Base-by-base conservation (phyloP, 2,329 filamentous ascomycete species). In the Phialophora macrospora region DNA sequence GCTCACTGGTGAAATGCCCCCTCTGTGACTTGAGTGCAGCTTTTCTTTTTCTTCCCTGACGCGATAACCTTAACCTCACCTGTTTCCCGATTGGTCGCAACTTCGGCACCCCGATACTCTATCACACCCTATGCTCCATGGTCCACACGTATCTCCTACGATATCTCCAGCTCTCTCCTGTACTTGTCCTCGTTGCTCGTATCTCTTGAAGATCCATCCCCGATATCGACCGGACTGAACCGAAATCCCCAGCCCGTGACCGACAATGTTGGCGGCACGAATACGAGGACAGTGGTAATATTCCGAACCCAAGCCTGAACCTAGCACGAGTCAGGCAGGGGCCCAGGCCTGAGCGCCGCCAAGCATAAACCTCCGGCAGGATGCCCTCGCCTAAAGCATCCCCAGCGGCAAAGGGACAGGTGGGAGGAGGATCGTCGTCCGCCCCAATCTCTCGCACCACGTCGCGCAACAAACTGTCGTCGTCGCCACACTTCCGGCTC, bases 1-100 rank as follows among this genome's bases (percentile, higher is more conserved):
- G 17, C 17, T 32, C 20, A 30, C 28, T 49, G 41, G 41, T 22
- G 7, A 30, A 4, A 6, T 26, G 4, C 6, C 11, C 44, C 17
- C 12, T 44, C 28, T 1, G 9, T 12, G 20, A 54, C 38, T 41
- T 34, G 9, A 8, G 32, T 12, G 24, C 51, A 56, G 46, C 30
- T 57, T 63, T 22, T n/a, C 26, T 44, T 32, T 55, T 26, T 34
- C 46, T 55, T 44, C 38, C 60, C 62, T 64, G 65, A 52, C 44
- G 46, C 41, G 65, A 64, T 67, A 67, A 67, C 62, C 60, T 67
- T 67, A 67, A 60, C 58, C 46, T 60, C 34, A 60, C 20, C 44
- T n/a, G 30, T 20, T 41, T 24, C 46, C 58, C 58, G 48, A 60
- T 60, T 60, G 58, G 58, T 60, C 56, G 28, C 38, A 12, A 8